Evolutionary conservation across 2,329 filamentous ascomycete species (phyloP).

Genomic region (Harringtonia aguacate): DNA sequence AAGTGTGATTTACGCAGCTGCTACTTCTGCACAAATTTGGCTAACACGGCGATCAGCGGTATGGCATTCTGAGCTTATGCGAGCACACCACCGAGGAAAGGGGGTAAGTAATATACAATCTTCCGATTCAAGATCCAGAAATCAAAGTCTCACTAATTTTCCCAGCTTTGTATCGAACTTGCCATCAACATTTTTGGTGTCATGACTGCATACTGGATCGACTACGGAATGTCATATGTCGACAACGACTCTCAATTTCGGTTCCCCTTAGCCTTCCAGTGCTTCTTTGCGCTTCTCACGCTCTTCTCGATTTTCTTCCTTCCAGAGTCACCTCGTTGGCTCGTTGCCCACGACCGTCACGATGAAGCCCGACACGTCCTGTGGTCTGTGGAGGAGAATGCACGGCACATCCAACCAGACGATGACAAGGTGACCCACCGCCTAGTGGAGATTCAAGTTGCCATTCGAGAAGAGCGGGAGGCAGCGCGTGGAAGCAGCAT

Average conservation of each 20-base stretch:
- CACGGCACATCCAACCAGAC: neutral
- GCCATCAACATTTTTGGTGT: slow-evolving; percentile 17
- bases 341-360: slow-evolving; percentile 23
- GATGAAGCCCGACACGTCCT: slow-evolving; percentile 21
- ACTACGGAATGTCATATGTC: slow-evolving; percentile 19
- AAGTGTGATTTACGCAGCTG: slow-evolving; percentile 32
- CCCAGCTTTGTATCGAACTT: slow-evolving; percentile 2
- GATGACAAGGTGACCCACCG: neutral
- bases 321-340: slow-evolving; percentile 35
- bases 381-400: neutral
- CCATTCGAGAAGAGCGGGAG: slow-evolving; percentile 9
- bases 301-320: slow-evolving; percentile 20
- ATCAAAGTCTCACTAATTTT: neutral
- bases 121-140: too few relatives aligned
- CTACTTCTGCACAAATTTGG: slow-evolving; percentile 18
- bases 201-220: slow-evolving; percentile 13
- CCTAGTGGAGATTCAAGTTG: slow-evolving; percentile 9
- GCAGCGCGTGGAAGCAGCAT: slow-evolving; percentile 3
- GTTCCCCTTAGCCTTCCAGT: slow-evolving; percentile 17
- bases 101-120: too few relatives aligned
- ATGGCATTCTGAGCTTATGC: slow-evolving; percentile 1
- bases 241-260: slow-evolving; percentile 17
- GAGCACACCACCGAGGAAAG: neutral
- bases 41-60: neutral
- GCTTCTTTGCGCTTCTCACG: slow-evolving; percentile 17